Base-by-base conservation (phyloP, 1,139 yeast species). In the Wickerhamiella infanticola region DNA sequence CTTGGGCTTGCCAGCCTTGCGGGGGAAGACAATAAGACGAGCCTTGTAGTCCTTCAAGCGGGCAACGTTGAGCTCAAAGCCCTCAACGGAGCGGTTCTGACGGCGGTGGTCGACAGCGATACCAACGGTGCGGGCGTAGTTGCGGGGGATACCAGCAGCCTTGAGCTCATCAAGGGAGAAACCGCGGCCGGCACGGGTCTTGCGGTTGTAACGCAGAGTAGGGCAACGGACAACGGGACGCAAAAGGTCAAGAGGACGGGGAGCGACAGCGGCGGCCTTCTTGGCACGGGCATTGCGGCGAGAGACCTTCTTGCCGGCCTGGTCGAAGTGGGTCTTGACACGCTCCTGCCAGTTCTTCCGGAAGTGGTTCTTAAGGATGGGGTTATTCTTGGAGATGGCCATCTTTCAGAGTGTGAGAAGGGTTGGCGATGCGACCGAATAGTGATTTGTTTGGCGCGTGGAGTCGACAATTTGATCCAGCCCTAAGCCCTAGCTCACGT, bases 61-160 rank as follows among this genome's bases (percentile, higher is more conserved):
- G 69, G 79, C 83, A 65, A 90, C 97, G 74, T 90, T 90, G 65
- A 78, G 74, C 68, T 88, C 94, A 63, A 86, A 84, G 63, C 84
- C 88, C 76, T 88, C 98, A 65, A 83, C 84, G 63, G 90, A 81
- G 77, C 84, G 86, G 95, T 90, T 93, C 70, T 82, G 94, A 77
- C 98, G 90, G 79, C 98, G 90, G 93, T 84, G 95, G 79, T 90
- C 98, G 66, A 90, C 98, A 62, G 98, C 84, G 65, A 90, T 84
- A 72, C 98, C 98, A 66, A 90, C 73, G 67, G 97, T 81, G 80
- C 94, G 85, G 67, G 98, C 98, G 75, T 85, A 84, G 70, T 86
- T 83, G 64, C 94, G 77, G 65, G 94, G 73, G 65, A 85, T 78
- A 66, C 95, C 95, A 68, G 85, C 97, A 69, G 96, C 96, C 80